Conservation (phyloP, 257 asterid species). For the Nemophila menziesii region DNA sequence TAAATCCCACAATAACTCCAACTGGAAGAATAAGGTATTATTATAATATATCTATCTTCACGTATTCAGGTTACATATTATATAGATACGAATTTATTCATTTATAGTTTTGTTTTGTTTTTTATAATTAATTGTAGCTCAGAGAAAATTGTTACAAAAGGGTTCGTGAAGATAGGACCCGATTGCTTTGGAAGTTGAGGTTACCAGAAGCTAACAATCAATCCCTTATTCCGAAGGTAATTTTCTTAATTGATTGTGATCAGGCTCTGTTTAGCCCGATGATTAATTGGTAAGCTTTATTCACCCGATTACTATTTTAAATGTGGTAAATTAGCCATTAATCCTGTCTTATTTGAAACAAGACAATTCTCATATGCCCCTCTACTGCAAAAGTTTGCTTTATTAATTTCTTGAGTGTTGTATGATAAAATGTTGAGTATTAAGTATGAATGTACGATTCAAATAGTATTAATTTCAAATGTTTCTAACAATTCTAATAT, state of each 20-base stretch:
- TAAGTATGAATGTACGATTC: too few relatives aligned
- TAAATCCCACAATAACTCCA: conserved; percentile 45
- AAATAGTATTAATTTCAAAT: too few relatives aligned
- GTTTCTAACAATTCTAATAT: too few relatives aligned
- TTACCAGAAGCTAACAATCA: conserved; percentile 26
- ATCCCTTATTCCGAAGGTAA: conserved; percentile 28
- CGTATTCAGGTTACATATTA: neutral
- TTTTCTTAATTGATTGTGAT: neutral
- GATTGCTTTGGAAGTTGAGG: conserved; percentile 78
- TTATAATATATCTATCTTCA: too few relatives aligned
- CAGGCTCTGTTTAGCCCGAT: neutral
- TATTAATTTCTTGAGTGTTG: too few relatives aligned
- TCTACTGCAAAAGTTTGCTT: too few relatives aligned
- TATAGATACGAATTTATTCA: neutral
- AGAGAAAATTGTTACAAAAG: conserved; percentile 80
- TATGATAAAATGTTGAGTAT: too few relatives aligned
- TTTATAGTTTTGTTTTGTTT: too few relatives aligned
- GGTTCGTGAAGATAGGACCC: conserved; percentile 31
- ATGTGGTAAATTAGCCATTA: too few relatives aligned
- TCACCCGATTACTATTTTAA: too few relatives aligned
- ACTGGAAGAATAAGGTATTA: conserved; percentile 68
- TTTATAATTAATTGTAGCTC: conserved; percentile 33
- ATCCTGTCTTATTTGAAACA: too few relatives aligned
- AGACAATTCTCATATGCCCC: too few relatives aligned
- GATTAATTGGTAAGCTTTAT: neutral